Evolutionary conservation across 768 basidiomycete species (phyloP).

Genomic region (Agrocybe pediades): DNA sequence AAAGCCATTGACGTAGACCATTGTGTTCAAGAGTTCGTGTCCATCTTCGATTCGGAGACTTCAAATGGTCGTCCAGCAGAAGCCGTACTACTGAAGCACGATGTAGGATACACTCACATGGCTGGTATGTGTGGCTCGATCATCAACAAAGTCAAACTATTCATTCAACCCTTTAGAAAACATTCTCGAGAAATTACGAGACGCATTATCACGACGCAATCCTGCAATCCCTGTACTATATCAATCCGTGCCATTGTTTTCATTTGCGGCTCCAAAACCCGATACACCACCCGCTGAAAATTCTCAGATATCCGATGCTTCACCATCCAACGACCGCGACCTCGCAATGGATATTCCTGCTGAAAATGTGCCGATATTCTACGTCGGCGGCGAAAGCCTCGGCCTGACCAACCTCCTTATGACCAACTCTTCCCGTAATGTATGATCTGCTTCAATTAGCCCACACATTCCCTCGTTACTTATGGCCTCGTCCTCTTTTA

Average conservation of each 20-base stretch:
- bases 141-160: not conserved
- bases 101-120: constrained; percentile 75
- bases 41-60: constrained; percentile 26
- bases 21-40: constrained; percentile 46
- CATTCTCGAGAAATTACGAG: constrained; percentile 29
- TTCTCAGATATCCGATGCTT: not conserved
- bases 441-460: constrained; percentile 30
- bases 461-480: not conserved
- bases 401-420: constrained; percentile 84
- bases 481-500: constrained; percentile 26
- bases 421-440: constrained; percentile 69
- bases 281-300: too few relatives aligned
- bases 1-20: constrained; percentile 57
- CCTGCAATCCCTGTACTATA: constrained; percentile 35
- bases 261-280: constrained; percentile 4
- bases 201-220: constrained; percentile 22
- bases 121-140: constrained; percentile 45
- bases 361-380: constrained; percentile 36
- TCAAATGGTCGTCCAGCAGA: constrained; percentile 12
- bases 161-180: constrained; percentile 27
- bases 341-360: constrained; percentile 5
- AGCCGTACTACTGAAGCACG: constrained; percentile 64
- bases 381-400: constrained; percentile 80
- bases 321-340: not conserved
- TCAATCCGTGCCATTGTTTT: constrained; percentile 10